Conservation (phyloP, 2,329 filamentous ascomycete genomes). For the Ophiostoma populinum region DNA sequence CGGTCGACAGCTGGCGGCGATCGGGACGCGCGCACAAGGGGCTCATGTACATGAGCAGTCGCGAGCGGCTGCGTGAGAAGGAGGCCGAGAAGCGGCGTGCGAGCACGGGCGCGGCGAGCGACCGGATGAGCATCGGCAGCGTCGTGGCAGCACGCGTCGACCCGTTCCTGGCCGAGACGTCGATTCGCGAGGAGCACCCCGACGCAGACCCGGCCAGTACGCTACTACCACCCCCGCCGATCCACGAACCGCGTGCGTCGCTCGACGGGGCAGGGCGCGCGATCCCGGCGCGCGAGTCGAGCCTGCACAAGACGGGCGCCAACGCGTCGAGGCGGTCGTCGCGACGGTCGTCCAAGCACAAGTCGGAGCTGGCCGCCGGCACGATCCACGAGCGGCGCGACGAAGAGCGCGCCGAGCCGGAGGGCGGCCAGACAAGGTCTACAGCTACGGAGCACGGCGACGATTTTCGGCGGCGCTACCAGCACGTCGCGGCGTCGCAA, state of each 20-base stretch:
- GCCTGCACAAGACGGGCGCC: slow-evolving; percentile 38
- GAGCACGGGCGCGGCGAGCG: slow-evolving; percentile 24
- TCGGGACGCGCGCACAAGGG: slow-evolving; percentile 34
- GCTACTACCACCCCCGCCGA: slow-evolving; percentile 1
- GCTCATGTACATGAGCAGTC: slow-evolving; percentile 58
- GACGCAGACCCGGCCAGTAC: slow-evolving; percentile 12
- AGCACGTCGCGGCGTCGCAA: too few species aligned
- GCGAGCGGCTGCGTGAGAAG: slow-evolving; percentile 45
- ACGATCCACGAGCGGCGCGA: slow-evolving; percentile 22
- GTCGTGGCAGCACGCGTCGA: slow-evolving; percentile 23
- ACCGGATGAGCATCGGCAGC: slow-evolving; percentile 16
- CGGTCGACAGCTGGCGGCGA: slow-evolving; percentile 45
- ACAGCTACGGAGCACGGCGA: too few species aligned
- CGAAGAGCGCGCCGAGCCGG: slow-evolving; percentile 8
- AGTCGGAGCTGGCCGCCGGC: slow-evolving; percentile 20
- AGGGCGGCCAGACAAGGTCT: too few species aligned
- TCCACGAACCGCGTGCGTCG: slow-evolving; percentile 15
- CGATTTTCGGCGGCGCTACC: too few species aligned
- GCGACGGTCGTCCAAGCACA: slow-evolving; percentile 29
- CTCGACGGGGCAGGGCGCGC: slow-evolving; percentile 18
- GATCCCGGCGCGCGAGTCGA: slow-evolving; percentile 53
- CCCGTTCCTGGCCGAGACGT: slow-evolving; percentile 32
- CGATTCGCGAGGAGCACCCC: slow-evolving; percentile 37
- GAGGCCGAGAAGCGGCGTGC: slow-evolving; percentile 43
- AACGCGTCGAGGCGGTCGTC: slow-evolving; percentile 34